A percentile compares a stretch with the other conserved stretches of the same genome.
Conservation (phyloP, 1,284 basidiomycete genomes). For the Trametes hirsuta region DNA sequence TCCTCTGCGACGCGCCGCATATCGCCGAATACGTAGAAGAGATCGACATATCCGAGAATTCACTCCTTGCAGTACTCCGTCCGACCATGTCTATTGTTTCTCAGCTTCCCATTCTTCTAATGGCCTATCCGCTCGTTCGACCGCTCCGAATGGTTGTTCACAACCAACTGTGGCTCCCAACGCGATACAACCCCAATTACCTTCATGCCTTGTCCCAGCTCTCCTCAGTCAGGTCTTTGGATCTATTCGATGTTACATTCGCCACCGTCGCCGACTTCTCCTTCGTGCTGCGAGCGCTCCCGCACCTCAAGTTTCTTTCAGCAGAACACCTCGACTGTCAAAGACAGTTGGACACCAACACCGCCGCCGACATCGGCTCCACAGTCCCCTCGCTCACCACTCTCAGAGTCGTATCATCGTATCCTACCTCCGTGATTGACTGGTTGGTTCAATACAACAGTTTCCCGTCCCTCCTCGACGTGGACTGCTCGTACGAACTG, state of each 20-base stretch:
- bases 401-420: not conserved
- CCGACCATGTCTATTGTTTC: conserved; percentile 12
- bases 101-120: conserved; percentile 13
- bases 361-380: not conserved
- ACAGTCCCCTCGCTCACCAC: conserved; percentile 6
- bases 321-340: conserved; percentile 16
- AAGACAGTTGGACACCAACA: conserved; percentile 1
- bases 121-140: not conserved
- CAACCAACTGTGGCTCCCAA: conserved; percentile 18
- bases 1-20: conserved; percentile 16
- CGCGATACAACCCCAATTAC: conserved; percentile 17
- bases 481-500: conserved; percentile 13
- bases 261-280: conserved; percentile 19
- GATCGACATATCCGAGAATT: conserved; percentile 21
- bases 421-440: conserved; percentile 11
- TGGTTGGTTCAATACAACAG: conserved; percentile 11
- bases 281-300: conserved; percentile 13
- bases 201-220: conserved; percentile 8
- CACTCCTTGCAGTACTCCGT: conserved; percentile 17
- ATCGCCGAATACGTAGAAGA: conserved; percentile 17
- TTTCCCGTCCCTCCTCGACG: conserved; percentile 8
- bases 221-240: conserved; percentile 17
- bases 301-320: not conserved
- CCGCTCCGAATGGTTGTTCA: conserved; percentile 8
- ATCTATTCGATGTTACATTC: conserved; percentile 18